Base-by-base conservation (phyloP, 2,329 filamentous ascomycete species). In the Ascochyta koolunga region DNA sequence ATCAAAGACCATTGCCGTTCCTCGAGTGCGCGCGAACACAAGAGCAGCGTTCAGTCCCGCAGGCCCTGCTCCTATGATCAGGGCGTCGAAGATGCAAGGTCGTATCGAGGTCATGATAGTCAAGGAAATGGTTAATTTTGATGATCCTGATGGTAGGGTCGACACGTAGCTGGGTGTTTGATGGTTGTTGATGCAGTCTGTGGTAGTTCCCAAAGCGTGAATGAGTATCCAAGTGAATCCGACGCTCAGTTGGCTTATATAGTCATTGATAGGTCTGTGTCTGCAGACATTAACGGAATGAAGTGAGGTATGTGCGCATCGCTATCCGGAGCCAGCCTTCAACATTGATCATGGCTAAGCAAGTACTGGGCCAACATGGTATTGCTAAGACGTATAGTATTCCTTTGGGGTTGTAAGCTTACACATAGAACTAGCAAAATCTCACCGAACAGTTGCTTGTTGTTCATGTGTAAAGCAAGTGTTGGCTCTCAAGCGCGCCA, bases 1-100 rank as follows among this genome's bases (percentile, higher is more conserved):
- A 56, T 80, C 77, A 58, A 82, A 80, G 16, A 83, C 66, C 10
- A 80, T 57, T 19, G 71, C 72, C 13, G 71, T 77, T 48, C 74
- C 70, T 1, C 70, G 67, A 13, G 71, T 70, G 22, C 78, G 76
- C 15, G 75, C 74, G 2, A 79, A 71, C 0, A 65, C 64, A 1
- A 75, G 61, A 0, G 77, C 77, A 1, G 72, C 71, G 1, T 77
- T 65, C 3, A 82, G 71, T 6, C 79, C 79, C 0, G 78, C 78
- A 7, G 79, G 80, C 0, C 79, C 79, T 24, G 65, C 74, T 41
- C 79, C 80, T 13, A 73, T 56, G 43, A 74, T 69, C 25, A 74
- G 59, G 19, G 57, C 56, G 37, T 73, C 70, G 38, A 69, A 56
- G 38, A 69, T 59, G 31, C 58, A 49, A 33, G 66, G 66, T 16